These are phyloP conservation scores for Kodamaea lidongshanica DNA, from an alignment of 805 yeast species.

Conservation along the genomic window DNA sequence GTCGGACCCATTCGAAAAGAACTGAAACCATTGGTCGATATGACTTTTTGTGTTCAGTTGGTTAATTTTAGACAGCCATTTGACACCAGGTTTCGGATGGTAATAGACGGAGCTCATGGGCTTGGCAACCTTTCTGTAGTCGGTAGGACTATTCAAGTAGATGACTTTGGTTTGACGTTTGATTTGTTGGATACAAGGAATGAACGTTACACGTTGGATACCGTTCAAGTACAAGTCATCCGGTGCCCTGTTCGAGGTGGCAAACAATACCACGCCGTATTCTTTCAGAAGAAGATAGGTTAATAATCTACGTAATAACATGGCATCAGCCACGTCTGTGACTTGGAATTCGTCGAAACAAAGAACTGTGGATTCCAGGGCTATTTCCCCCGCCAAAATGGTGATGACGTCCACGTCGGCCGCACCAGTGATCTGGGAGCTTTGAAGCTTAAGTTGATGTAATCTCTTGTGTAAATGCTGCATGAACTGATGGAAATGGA, in stretches of 20 bases:
- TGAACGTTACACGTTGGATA: constrained; percentile 82
- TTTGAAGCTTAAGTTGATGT: constrained; percentile 54
- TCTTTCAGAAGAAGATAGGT: constrained; percentile 60
- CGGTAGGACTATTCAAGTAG: constrained; percentile 83
- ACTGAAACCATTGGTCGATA: constrained; percentile 69
- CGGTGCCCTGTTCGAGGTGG: constrained; percentile 94
- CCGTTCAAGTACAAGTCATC: constrained; percentile 92
- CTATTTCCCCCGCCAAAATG: constrained; percentile 73
- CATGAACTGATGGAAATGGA: constrained; percentile 97
- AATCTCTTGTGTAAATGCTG: constrained; percentile 84
- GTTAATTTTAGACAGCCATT: constrained; percentile 47
- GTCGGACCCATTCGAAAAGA: constrained; percentile 42
- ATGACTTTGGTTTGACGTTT: constrained; percentile 71
- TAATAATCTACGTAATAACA: constrained; percentile 77
- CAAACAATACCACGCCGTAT: constrained; percentile 82
- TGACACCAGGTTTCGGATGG: constrained; percentile 59
- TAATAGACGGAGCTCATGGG: constrained; percentile 78
- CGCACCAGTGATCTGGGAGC: constrained; percentile 16
- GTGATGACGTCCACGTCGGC: constrained; percentile 77
- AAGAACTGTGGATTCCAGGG: constrained; percentile 66
- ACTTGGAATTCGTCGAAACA: constrained; percentile 98
- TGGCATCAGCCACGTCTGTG: constrained; percentile 97
- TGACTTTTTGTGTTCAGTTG: constrained; percentile 52
- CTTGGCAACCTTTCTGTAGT: constrained; percentile 81
- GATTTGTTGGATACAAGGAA: constrained; percentile 84